Conservation (phyloP, 208 protist genomes). For the Acanthamoeba lenticulata region DNA sequence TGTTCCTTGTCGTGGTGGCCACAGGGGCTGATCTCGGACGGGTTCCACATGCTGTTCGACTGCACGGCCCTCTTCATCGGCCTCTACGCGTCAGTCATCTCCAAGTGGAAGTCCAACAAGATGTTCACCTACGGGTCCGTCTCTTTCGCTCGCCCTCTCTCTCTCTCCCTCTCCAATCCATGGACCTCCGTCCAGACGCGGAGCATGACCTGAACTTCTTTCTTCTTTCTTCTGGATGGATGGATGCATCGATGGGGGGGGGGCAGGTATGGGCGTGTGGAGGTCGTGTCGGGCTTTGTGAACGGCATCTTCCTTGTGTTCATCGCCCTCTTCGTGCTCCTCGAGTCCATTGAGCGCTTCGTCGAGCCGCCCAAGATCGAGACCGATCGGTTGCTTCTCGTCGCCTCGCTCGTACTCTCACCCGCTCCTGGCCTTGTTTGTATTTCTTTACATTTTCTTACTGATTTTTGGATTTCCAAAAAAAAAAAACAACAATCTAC, state of each 20-base stretch:
- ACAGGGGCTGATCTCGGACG: conserved; percentile 94
- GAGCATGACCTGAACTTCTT: neutral
- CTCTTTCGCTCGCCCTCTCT: neutral
- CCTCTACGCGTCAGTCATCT: conserved; percentile 91
- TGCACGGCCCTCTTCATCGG: conserved; percentile 94
- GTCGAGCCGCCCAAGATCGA: conserved; percentile 70
- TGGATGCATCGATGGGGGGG: too few species aligned
- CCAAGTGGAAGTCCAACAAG: conserved; percentile 88
- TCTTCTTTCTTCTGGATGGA: neutral
- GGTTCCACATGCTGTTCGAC: conserved; percentile 98
- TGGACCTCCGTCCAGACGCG: neutral
- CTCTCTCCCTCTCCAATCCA: conserved; percentile 17
- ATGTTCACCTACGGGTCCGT: conserved; percentile 87
- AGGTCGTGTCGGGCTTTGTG: conserved; percentile 87
- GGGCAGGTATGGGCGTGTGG: conserved; percentile 83
- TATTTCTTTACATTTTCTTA: too few species aligned
- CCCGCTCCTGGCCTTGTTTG: too few species aligned
- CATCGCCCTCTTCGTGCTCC: conserved; percentile 84
- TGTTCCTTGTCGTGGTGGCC: too few species aligned
- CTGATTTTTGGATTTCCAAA: too few species aligned
- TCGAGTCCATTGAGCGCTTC: conserved; percentile 83
- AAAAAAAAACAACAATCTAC: too few species aligned
- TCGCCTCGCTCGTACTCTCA: conserved; percentile 74
- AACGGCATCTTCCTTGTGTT: conserved; percentile 88
- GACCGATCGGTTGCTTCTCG: conserved; percentile 81